Conservation (phyloP, 352 stramenopile species). For the Phytophthora capsici region DNA sequence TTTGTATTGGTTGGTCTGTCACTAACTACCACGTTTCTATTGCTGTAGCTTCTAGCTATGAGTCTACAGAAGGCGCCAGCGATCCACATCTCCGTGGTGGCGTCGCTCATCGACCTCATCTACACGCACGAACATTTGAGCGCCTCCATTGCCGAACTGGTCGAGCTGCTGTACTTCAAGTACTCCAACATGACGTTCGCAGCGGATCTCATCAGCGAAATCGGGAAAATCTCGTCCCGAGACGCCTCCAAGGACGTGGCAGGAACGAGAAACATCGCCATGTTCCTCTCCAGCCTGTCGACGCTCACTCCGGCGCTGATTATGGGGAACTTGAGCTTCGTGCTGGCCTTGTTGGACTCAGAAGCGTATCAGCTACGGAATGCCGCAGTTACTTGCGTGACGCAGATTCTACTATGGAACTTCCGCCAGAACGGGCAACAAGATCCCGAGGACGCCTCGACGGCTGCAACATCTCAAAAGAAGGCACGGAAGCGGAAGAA, state of each 20-base stretch:
- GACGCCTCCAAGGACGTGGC: conserved; percentile 74
- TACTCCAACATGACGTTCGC: conserved; percentile 72
- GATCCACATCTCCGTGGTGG: conserved; percentile 74
- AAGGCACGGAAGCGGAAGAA: conserved; percentile 23
- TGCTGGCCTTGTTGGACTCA: conserved; percentile 75
- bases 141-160: conserved; percentile 62
- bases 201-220: conserved; percentile 76
- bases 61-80: conserved; percentile 65
- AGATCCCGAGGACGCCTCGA: conserved; percentile 24
- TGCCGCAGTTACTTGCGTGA: conserved; percentile 75
- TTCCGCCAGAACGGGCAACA: conserved; percentile 60
- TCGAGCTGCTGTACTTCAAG: conserved; percentile 64
- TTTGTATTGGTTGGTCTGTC: background rate
- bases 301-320: conserved; percentile 70
- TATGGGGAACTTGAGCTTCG: conserved; percentile 79
- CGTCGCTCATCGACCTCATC: conserved; percentile 77
- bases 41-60: conserved; percentile 59
- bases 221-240: conserved; percentile 74
- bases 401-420: conserved; percentile 80
- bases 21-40: no score
- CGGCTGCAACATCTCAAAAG: conserved; percentile 15
- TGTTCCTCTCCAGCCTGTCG: conserved; percentile 71
- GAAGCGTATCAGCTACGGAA: conserved; percentile 84
- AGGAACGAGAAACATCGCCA: conserved; percentile 79
- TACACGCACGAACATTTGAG: conserved; percentile 78